Evolutionary conservation across 2,329 filamentous ascomycete species (phyloP), one percentile per base, ranked within the genome.

Genomic region (Colletotrichum sidae): DNA sequence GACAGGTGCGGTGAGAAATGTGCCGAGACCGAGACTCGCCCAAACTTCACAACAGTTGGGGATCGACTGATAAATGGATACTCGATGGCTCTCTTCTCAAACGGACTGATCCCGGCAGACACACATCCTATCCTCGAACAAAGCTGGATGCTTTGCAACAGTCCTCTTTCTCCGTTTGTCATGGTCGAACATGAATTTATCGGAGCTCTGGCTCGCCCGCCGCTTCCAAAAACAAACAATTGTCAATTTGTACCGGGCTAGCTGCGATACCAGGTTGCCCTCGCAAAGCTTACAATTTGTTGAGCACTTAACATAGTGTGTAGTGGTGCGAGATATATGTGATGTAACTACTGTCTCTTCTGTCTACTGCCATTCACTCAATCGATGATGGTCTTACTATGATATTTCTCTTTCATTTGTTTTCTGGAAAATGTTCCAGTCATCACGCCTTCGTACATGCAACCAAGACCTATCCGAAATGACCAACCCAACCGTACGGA

Each of bases 41-140:
- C 51, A 53, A 44, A 44, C 57, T 56, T 65, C 46, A 47, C 58
- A 62, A 62, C 41, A 44, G 58, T 65, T 62, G 63, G 58, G 63
- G 12, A 41, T 42, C 4, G 6, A 4, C 6, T 51, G 41, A 46
- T 65, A 62, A 34, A 42, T 2, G 10, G 11, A 25, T 62, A 65
- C 63, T n/a, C 44, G 5, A 4, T 12, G 11, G 6, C 8, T 2
- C 34, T 42, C n/a, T 17, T 13, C 38, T 52, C 10, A 37, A 15
- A 8, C 8, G 6, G 6, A 8, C 10, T n/a, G 8, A 17, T 39
- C 13, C 8, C 9, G 25, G 15, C 41, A 34, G 12, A 12, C 42
- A 33, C 8, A 13, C 12, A 17, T 4, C 35, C 34, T 2, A 52
- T 25, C 2, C 34, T n/a, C 3, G 12, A 4, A 17, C 13, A 6